Conservation (phyloP, 108 stramenopile genomes). For the Cyclotella kingstonii region DNA sequence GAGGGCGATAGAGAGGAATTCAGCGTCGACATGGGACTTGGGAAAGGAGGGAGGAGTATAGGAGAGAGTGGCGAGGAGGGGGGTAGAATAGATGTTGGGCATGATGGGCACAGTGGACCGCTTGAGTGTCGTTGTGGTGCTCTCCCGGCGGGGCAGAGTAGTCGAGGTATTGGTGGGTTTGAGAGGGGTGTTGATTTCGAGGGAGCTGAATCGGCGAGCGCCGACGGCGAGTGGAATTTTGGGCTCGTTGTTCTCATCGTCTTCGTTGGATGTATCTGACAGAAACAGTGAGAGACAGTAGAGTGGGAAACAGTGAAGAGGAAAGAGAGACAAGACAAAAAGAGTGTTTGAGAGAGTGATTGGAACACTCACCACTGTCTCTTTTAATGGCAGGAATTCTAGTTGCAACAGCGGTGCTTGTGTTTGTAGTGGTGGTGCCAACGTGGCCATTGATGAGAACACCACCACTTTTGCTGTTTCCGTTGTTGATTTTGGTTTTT, state of each 20-base stretch:
- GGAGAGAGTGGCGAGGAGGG: constrained; percentile 6
- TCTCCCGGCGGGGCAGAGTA: background rate
- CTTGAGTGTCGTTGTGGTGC: background rate
- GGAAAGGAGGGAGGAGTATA: constrained; percentile 22
- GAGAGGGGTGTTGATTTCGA: background rate
- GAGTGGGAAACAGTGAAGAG: background rate
- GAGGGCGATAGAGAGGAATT: constrained; percentile 31
- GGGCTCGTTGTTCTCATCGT: constrained; percentile 9
- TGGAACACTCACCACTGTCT: too few species aligned
- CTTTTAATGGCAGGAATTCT: too few species aligned
- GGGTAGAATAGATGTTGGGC: constrained; percentile 25
- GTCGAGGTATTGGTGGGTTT: background rate
- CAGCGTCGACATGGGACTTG: constrained; percentile 32
- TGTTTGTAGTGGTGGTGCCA: too few species aligned
- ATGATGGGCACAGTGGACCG: background rate
- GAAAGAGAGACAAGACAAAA: too few species aligned
- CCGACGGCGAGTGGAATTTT: constrained; percentile 15
- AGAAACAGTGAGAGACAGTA: background rate
- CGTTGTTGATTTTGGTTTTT: too few species aligned
- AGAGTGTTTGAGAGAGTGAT: too few species aligned
- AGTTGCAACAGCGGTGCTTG: too few species aligned
- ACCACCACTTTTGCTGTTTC: too few species aligned
- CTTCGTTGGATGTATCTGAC: background rate
- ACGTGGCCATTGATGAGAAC: too few species aligned
- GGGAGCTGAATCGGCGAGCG: constrained; percentile 2